A percentile compares a stretch with the other conserved stretches of the same genome.
phyloP scores from a whole-genome alignment of 2,329 filamentous ascomycete genomes.

The Neonectria faginata region DNA sequence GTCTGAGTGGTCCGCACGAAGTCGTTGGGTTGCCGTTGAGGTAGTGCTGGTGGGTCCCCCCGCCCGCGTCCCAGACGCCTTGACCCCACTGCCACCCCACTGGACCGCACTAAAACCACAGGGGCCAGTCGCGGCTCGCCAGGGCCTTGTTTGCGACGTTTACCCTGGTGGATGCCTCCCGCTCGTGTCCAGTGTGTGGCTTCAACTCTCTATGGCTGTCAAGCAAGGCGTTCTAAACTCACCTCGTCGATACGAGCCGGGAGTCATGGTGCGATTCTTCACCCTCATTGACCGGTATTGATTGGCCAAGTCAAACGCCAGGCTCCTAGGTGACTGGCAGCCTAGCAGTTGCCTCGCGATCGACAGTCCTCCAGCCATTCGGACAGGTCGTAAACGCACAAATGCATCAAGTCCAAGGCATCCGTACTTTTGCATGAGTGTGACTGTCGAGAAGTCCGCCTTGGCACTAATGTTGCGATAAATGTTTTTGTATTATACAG shows the following conservation, averaged over 20 bases:
- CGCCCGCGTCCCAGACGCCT: not conserved
- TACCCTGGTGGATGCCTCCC: slow-evolving; percentile 8
- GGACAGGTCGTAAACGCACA: not conserved
- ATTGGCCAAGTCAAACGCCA: not conserved
- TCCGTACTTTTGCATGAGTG: not conserved
- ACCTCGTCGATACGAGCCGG: not conserved
- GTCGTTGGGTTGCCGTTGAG: not conserved
- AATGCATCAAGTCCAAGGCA: not conserved
- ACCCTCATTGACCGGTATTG: not conserved
- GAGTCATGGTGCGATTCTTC: not conserved
- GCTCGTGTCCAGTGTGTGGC: not conserved
- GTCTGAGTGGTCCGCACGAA: not conserved
- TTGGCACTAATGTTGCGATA: not conserved
- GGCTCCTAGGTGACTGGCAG: not conserved
- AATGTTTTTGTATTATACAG: not conserved
- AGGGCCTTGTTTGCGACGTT: not conserved
- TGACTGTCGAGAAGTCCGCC: not conserved
- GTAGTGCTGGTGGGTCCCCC: not conserved
- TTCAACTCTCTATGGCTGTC: not conserved
- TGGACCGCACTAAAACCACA: not conserved
- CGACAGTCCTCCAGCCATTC: not conserved
- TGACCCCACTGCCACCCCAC: not conserved
- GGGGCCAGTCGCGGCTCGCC: not conserved
- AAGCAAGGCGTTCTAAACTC: not conserved
- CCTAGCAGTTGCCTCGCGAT: not conserved